Base-by-base conservation (phyloP, 2,329 filamentous ascomycete species). In the Aspergillaceae sp. region DNA sequence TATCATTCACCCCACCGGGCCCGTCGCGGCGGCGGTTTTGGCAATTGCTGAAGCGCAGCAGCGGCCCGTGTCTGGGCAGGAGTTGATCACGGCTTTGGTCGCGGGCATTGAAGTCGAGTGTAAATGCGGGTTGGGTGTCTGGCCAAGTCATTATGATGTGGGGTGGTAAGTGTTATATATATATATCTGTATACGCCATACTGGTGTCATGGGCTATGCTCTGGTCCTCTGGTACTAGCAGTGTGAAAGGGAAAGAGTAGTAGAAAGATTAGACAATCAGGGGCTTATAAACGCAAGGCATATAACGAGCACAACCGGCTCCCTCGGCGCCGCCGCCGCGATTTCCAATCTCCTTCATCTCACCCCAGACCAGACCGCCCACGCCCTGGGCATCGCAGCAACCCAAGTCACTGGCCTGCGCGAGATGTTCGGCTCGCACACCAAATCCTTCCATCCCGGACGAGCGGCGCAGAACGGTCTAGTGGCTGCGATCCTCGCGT, bases 391-490 rank as follows among this genome's bases (percentile, higher is more conserved):
- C 1, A 62, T 78, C 9, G 75, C 76, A 2, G 68, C 74, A 0
- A 75, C 73, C 3, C 75, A 78, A 55, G 75, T 77, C 1, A 68
- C 72, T 3, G 76, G 76, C 0, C 65, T 78, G 48, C 66, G 75
- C 27, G 75, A 75, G 49, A 74, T 76, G 67, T 79, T 79, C 48
- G 76, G 76, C 7, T 72, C 70, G 7, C 72, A 79, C 56, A 77
- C 74, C 6, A 79, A 79, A 55, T 72, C 73, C 2, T 77, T 79
- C 51, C 75, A 79, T 56, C 64, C 73, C 2, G 76, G 75, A 0
- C 70, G 75, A 1, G 74, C 75, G 7, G 74, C 76, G 0, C 73
- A 78, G 54, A 72, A 68, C 44, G 77, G 76, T 0, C 60, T 79
- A 28, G 51, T 77, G 29, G 69, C 74, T 37, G 68, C 67, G 3